Conservation (phyloP, 2,329 filamentous ascomycete genomes). For the Trichoderma guizhouense region DNA sequence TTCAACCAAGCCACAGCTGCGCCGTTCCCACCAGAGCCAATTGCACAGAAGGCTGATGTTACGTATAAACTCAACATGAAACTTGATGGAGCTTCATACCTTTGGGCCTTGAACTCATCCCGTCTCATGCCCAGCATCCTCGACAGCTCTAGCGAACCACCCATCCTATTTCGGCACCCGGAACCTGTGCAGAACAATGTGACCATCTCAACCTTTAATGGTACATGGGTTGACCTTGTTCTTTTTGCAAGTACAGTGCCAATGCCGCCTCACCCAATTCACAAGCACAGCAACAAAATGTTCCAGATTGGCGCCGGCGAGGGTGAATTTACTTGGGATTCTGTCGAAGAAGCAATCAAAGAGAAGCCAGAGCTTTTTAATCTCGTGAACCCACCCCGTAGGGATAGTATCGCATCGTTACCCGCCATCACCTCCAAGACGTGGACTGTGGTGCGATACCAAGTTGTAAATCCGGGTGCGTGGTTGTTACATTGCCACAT, state of each 20-base stretch:
- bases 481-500: conserved; percentile 58
- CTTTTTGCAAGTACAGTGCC: conserved; percentile 41
- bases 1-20: conserved; percentile 42
- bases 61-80: conserved; percentile 44
- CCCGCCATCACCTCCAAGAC: conserved; percentile 22
- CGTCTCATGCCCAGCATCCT: conserved; percentile 39
- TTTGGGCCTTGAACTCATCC: conserved; percentile 51
- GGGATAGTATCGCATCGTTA: conserved; percentile 41
- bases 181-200: conserved; percentile 39
- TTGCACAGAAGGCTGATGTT: conserved; percentile 42
- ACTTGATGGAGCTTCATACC: conserved; percentile 43
- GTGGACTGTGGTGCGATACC: conserved; percentile 53
- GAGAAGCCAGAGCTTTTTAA: conserved; percentile 53
- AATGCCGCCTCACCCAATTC: conserved; percentile 56
- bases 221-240: conserved; percentile 56
- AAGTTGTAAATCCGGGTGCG: conserved; percentile 49
- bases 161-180: conserved; percentile 47
- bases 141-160: conserved; percentile 30
- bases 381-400: conserved; percentile 50
- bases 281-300: conserved; percentile 63
- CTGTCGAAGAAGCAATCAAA: conserved; percentile 50
- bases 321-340: conserved; percentile 50
- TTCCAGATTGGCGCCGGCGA: conserved; percentile 52
- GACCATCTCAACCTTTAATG: conserved; percentile 45
- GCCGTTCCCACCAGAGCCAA: conserved; percentile 46